A percentile compares a stretch with the other conserved stretches of the same genome.
phyloP scores from a whole-genome alignment of 2,329 filamentous ascomycete species.

The Clonostachys chloroleuca region DNA sequence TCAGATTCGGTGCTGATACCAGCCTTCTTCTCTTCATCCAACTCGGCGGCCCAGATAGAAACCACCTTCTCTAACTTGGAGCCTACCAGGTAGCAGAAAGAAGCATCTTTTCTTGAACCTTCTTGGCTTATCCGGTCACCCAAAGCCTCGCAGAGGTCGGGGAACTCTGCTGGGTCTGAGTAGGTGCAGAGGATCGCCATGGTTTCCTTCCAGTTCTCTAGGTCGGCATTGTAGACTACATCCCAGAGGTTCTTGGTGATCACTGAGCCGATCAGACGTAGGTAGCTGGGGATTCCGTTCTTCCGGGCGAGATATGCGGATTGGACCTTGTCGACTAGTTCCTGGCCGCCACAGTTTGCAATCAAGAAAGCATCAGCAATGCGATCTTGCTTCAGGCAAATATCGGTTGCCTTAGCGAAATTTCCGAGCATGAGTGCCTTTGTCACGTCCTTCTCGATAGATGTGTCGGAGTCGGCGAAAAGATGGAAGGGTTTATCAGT shows the following conservation, averaged over 20 bases:
- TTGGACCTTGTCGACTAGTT: conserved; percentile 91
- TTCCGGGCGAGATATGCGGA: conserved; percentile 84
- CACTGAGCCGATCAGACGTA: conserved; percentile 85
- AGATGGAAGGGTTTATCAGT: conserved; percentile 94
- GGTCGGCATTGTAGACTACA: conserved; percentile 90
- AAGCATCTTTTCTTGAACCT: conserved; percentile 81
- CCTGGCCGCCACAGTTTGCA: conserved; percentile 91
- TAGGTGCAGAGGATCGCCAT: conserved; percentile 97
- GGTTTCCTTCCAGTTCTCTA: conserved; percentile 92
- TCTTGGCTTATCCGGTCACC: conserved; percentile 84
- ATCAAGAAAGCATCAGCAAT: conserved; percentile 98
- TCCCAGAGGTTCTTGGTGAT: conserved; percentile 98
- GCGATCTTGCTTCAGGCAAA: conserved; percentile 83
- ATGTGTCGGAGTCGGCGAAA: conserved; percentile 76
- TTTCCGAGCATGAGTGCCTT: conserved; percentile 83
- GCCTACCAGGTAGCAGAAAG: conserved; percentile 93
- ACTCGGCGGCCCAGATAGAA: conserved; percentile 85
- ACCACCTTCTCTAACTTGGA: conserved; percentile 98
- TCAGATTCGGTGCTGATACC: conserved; percentile 64
- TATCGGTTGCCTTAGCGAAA: conserved; percentile 84
- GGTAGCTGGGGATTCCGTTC: conserved; percentile 80
- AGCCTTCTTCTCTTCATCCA: conserved; percentile 77
- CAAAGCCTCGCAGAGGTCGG: conserved; percentile 90
- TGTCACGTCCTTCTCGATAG: conserved; percentile 82
- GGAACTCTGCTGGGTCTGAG: conserved; percentile 84